Conservation (phyloP, 1,284 basidiomycete genomes). For the Ganoderma resinaceum region DNA sequence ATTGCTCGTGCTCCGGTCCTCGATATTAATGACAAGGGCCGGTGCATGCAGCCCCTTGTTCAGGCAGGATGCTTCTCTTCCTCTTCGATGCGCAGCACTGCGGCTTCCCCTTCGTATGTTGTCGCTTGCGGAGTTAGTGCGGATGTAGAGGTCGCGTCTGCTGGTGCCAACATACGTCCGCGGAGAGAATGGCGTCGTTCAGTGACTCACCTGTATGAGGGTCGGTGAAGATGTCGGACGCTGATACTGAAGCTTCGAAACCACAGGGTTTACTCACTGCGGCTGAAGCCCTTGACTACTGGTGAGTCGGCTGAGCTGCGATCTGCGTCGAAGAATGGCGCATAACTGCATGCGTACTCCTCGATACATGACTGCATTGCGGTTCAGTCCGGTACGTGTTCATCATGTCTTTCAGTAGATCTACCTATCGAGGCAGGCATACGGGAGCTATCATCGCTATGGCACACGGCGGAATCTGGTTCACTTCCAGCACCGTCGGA, state of each 20-base stretch:
- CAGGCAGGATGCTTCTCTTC: slow-evolving; percentile 2
- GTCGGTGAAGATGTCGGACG: neutral
- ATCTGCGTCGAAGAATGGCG: neutral
- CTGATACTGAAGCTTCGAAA: neutral
- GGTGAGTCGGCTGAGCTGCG: neutral
- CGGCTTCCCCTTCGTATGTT: slow-evolving; percentile 2
- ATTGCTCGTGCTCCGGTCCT: neutral
- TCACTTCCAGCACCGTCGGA: neutral
- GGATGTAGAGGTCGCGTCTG: neutral
- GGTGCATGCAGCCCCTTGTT: neutral
- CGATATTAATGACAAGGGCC: neutral
- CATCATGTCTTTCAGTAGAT: neutral
- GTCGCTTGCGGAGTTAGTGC: slow-evolving; percentile 6
- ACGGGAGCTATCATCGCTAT: neutral
- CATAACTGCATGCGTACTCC: neutral
- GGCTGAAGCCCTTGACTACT: neutral
- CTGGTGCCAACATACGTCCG: neutral
- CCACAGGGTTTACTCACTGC: neutral
- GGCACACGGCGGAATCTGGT: neutral
- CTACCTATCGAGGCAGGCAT: neutral
- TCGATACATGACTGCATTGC: neutral
- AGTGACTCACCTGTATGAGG: neutral
- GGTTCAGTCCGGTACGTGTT: neutral
- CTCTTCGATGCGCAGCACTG: slow-evolving; percentile 5
- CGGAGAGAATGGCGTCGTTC: neutral